Base-by-base conservation (phyloP, 2,329 filamentous ascomycete species). In the Fusarium metavorans region DNA sequence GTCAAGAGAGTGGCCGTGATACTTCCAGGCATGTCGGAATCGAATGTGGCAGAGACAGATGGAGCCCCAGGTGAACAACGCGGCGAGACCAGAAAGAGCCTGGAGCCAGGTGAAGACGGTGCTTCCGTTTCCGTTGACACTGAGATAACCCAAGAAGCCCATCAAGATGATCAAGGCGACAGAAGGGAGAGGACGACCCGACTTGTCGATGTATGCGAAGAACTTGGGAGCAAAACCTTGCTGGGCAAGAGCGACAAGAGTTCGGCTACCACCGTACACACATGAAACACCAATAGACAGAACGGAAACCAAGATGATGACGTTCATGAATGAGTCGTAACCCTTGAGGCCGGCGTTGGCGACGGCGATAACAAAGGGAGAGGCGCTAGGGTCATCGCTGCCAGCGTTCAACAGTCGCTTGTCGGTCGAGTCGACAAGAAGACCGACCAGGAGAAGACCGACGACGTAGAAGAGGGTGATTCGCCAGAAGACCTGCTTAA, bases 401-500 rank as follows among this genome's bases (percentile, higher is more conserved):
- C 88, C 87, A 35, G 87, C 87, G 43, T 84, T 85, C 10, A 90
- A 82, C 1, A 92, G 84, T 37, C 83, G 81, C 0, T 75, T 39
- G 39, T 90, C 88, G 25, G 84, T 80, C 60, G 85, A 86, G 61
- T 82, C 80, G 41, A 89, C 82, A 6, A 89, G 79, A 6, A 90
- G 82, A 16, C 88, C 88, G 18, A 89, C 84, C 13, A 89, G 86
- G 62, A 87, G 83, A 16, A 90, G 83, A 39, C 87, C 87, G 4
- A 89, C 81, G 56, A 90, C 81, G 71, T 90, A 90, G 73, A 90
- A 90, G 71, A 89, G 79, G 0, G 86, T 88, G 69, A 89, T 89
- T 74, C 88, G 87, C 87, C 88, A 89, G 68, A 89, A 89, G 35
- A 89, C 94, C 80, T 97, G 95, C 85, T 97, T 97, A 78, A 96